phyloP scores from a whole-genome alignment of 768 basidiomycete species.

The Suillus sp. region DNA sequence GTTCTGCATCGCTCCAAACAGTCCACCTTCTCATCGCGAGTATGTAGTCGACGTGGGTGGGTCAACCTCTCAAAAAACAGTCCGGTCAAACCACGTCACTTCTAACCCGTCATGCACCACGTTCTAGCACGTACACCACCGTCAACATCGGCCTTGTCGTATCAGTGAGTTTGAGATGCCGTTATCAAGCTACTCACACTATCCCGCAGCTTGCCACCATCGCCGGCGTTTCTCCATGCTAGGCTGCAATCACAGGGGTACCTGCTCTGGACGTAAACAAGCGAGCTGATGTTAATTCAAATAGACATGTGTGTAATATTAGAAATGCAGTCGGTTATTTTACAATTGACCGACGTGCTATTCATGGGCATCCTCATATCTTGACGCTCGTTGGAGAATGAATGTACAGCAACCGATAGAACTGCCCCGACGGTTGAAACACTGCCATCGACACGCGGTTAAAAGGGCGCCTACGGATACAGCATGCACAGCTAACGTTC shows the following conservation, averaged over 20 bases:
- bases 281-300: not conserved
- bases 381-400: not conserved
- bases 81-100: too few species aligned
- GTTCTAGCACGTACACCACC: not conserved
- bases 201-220: not conserved
- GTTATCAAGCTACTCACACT: not conserved
- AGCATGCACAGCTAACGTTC: not conserved
- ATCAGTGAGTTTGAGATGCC: not conserved
- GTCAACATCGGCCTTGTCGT: not conserved
- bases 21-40: too few species aligned
- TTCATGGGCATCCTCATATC: not conserved
- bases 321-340: not conserved
- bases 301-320: not conserved
- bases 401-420: not conserved
- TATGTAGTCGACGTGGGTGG: too few species aligned
- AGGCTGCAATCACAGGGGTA: not conserved
- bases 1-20: too few species aligned
- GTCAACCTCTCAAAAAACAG: too few species aligned
- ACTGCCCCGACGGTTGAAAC: not conserved
- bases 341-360: not conserved
- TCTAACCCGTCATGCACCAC: not conserved
- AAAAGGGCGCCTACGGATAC: not conserved
- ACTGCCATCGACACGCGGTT: not conserved
- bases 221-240: not conserved
- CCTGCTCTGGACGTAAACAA: too few species aligned